Percentiles rank a stretch among this genome's conserved stretches.
These are phyloP conservation scores for Colletotrichum spaethianum DNA, from an alignment of 2,329 filamentous ascomycete genomes.

Conservation along the genomic window DNA sequence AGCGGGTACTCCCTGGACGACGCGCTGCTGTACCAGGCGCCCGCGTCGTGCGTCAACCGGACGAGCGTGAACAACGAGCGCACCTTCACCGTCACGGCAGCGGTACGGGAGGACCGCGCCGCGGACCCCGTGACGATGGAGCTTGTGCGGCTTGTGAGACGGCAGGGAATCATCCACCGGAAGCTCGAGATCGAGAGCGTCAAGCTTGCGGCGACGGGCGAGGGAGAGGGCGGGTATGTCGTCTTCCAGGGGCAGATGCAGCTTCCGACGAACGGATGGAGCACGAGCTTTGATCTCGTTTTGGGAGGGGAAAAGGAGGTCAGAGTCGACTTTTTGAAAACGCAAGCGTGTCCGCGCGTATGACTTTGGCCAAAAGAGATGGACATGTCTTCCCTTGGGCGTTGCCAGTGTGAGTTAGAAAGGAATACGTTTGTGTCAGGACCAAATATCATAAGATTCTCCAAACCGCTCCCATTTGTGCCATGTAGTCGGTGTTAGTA, in stretches of 20 bases:
- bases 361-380: not conserved
- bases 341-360: constrained; percentile 33
- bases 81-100: constrained; percentile 34
- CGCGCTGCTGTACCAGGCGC: constrained; percentile 46
- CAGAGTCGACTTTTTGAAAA: constrained; percentile 39
- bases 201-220: constrained; percentile 19
- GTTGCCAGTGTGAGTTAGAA: not conserved
- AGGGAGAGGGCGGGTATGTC: constrained; percentile 27
- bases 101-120: constrained; percentile 33
- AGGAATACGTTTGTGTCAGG: not conserved
- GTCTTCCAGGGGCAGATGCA: constrained; percentile 25
- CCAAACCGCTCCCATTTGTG: not conserved
- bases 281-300: constrained; percentile 40
- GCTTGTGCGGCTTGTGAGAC: constrained; percentile 35
- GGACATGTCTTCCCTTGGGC: not conserved
- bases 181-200: constrained; percentile 30
- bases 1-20: constrained; percentile 49
- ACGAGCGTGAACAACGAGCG: constrained; percentile 34
- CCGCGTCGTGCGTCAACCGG: constrained; percentile 46
- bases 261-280: constrained; percentile 38
- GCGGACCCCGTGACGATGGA: constrained; percentile 27
- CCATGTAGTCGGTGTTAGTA: not conserved
- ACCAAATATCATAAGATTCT: not conserved
- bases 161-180: constrained; percentile 32
- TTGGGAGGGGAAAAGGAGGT: constrained; percentile 26